Evolutionary conservation across 768 basidiomycete species (phyloP).

Genomic region (Leucosporidium scottii): DNA sequence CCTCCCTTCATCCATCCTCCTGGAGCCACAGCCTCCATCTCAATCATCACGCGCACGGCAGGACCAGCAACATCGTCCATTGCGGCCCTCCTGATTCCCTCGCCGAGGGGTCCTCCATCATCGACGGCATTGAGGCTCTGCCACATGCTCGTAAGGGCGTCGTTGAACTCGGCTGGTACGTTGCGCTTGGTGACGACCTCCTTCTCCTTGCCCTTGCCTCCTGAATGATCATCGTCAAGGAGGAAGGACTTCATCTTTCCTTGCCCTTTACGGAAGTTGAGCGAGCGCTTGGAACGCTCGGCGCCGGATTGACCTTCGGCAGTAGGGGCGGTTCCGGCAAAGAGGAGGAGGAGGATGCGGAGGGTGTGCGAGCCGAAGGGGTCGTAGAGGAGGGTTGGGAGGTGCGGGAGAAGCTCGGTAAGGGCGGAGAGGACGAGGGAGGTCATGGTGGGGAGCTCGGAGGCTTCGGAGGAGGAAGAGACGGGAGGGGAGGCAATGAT

Average conservation of each 20-base stretch:
- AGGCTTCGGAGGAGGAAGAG: background rate
- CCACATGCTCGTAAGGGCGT: slow-evolving; percentile 31
- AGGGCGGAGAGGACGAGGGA: slow-evolving; percentile 36
- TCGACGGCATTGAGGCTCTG: slow-evolving; percentile 39
- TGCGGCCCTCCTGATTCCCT: slow-evolving; percentile 27
- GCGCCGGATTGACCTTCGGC: slow-evolving; percentile 17
- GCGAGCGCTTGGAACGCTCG: slow-evolving; percentile 77
- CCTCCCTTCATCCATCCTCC: slow-evolving; percentile 18
- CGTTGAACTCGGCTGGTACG: slow-evolving; percentile 49
- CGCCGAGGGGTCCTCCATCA: slow-evolving; percentile 14
- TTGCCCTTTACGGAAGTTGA: slow-evolving; percentile 71
- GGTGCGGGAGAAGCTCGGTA: slow-evolving; percentile 63
- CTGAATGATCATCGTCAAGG: slow-evolving; percentile 53
- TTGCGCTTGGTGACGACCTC: slow-evolving; percentile 46
- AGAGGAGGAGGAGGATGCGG: slow-evolving; percentile 66
- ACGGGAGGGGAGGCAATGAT: slow-evolving; percentile 28
- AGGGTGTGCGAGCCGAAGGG: slow-evolving; percentile 87
- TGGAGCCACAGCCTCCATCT: slow-evolving; percentile 20
- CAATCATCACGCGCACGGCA: slow-evolving; percentile 21
- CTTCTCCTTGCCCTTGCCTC: slow-evolving; percentile 39
- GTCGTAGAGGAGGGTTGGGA: slow-evolving; percentile 65
- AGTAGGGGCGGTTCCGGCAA: slow-evolving; percentile 51
- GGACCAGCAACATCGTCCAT: slow-evolving; percentile 29
- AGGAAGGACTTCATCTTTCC: slow-evolving; percentile 42
- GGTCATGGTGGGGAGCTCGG: slow-evolving; percentile 42